Evolutionary conservation across 371 early-diverging fungal genomes (phyloP), one percentile per base, ranked within the genome.

Genomic region (Encephalitozoon intestinalis): DNA sequence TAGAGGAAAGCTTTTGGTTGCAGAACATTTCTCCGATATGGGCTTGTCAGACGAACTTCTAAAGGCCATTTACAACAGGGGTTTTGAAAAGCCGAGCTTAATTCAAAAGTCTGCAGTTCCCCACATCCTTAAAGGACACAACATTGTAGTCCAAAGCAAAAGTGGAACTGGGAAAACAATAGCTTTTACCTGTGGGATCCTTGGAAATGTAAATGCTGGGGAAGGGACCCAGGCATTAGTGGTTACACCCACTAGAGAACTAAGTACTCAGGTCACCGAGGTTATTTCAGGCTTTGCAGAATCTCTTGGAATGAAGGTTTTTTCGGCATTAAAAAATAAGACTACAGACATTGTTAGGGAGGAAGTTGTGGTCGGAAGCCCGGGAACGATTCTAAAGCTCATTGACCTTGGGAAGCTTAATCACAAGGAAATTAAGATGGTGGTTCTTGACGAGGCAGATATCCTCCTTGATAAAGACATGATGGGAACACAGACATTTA

Each of bases 111-210:
- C 74, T n/a, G 78, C 84, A 1, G 79, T 84, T 41, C 72, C 78
- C 2, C 67, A 70, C 2, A 73, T 84, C 23, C 49, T 80, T 12
- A 70, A 63, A 6, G 73, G 73, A n/a, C 64, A 78, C 21, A 76
- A 82, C 66, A 15, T 77, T 18, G 78, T 75, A 15, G 83, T 82
- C 15, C 84, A 84, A 28, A 77, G 78, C 23, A 96, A 97, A 87
- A 95, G 96, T 44, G 86, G 87, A 63, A 92, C 94, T 0, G 95
- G 96, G 49, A 97, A 97, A 84, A 96, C 98, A 7, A 95, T 96
- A 1, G 95, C 96, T 11, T 83, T 80, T 71, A 66, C 81, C 40
- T 37, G 75, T 28, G 69, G 80, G 3, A 70, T 81, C 15, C 65
- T 84, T 18, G 34, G 52, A 25, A 64, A 44, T 9, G 41, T 77